Conservation (phyloP, 2,329 filamentous ascomycete genomes). For the Pestalotiopsis sp. region DNA sequence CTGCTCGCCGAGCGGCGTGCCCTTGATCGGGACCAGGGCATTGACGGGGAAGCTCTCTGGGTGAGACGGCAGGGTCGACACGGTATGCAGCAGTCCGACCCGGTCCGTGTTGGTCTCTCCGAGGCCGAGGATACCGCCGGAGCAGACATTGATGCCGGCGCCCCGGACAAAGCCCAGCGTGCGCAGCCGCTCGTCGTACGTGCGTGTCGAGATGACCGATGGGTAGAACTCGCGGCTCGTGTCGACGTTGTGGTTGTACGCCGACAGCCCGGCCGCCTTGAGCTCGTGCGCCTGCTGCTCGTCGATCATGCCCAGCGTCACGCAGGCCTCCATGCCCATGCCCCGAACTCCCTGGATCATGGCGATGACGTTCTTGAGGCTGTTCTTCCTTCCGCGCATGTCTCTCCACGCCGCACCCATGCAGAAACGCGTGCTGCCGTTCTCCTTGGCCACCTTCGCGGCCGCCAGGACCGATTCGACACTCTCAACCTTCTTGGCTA, state of each 20-base stretch:
- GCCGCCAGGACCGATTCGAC: conserved; percentile 82
- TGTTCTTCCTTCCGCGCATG: conserved; percentile 88
- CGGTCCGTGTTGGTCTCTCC: conserved; percentile 81
- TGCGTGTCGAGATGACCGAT: conserved; percentile 80
- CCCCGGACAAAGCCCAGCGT: conserved; percentile 81
- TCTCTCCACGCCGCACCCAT: conserved; percentile 95
- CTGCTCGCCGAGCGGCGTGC: conserved; percentile 79
- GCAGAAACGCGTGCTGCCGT: conserved; percentile 89
- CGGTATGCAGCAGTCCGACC: conserved; percentile 81
- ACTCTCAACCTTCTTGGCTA: conserved; percentile 77
- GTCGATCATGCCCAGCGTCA: conserved; percentile 95
- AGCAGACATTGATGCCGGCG: conserved; percentile 88
- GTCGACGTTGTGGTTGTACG: conserved; percentile 94
- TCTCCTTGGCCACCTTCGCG: conserved; percentile 76
- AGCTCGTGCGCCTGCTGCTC: conserved; percentile 78
- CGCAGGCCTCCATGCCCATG: conserved; percentile 88
- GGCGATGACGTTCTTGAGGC: conserved; percentile 78
- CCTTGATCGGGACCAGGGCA: conserved; percentile 86
- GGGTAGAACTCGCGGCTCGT: conserved; percentile 90
- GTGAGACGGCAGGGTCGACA: conserved; percentile 78
- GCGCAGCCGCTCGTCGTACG: conserved; percentile 83
- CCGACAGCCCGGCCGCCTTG: conserved; percentile 81
- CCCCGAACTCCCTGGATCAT: conserved; percentile 83
- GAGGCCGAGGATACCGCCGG: conserved; percentile 83
- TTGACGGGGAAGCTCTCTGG: conserved; percentile 93